Percentiles rank a stretch among this genome's conserved stretches.
Conservation (phyloP, 169 alveolate genomes). For the Plasmodium gaboni region DNA sequence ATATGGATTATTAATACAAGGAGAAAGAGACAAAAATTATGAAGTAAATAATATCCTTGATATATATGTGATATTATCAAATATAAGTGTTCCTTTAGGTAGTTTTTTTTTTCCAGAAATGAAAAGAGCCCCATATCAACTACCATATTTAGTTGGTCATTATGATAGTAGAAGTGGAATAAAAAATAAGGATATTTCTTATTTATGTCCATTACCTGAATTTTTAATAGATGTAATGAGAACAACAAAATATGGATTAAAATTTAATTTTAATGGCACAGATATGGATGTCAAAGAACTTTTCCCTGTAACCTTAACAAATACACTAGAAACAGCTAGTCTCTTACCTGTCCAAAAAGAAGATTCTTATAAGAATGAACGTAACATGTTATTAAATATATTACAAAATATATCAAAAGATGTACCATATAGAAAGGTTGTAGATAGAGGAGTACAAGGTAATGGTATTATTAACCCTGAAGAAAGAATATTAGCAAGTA, state of each 20-base stretch:
- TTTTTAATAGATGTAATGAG: conserved; percentile 55
- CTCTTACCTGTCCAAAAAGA: conserved; percentile 37
- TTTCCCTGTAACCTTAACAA: conserved; percentile 23
- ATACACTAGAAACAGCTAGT: conserved; percentile 7
- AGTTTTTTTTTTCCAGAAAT: conserved; percentile 26
- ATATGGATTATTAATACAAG: conserved; percentile 52
- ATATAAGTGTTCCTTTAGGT: conserved; percentile 30
- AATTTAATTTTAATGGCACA: conserved; percentile 25
- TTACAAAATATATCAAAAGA: conserved; percentile 23
- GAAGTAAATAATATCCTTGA: conserved; percentile 14
- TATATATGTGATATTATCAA: conserved; percentile 47
- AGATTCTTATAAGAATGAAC: conserved; percentile 7
- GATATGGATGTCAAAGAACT: conserved; percentile 36
- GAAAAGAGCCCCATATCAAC: conserved; percentile 42
- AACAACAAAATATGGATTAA: conserved; percentile 32
- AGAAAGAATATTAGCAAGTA: conserved; percentile 36
- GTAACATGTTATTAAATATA: neutral
- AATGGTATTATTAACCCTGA: conserved; percentile 35
- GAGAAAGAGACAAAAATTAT: conserved; percentile 20
- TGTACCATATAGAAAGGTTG: conserved; percentile 27
- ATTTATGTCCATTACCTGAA: conserved; percentile 50
- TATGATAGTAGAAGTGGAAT: conserved; percentile 39
- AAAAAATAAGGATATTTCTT: conserved; percentile 7
- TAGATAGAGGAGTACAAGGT: conserved; percentile 14
- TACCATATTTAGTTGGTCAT: conserved; percentile 63